Percentiles rank a stretch among this genome's conserved stretches.
These are phyloP conservation scores for Cenchrus purpureus DNA, from an alignment of 176 grass and related monocot species.

Conservation along the genomic window DNA sequence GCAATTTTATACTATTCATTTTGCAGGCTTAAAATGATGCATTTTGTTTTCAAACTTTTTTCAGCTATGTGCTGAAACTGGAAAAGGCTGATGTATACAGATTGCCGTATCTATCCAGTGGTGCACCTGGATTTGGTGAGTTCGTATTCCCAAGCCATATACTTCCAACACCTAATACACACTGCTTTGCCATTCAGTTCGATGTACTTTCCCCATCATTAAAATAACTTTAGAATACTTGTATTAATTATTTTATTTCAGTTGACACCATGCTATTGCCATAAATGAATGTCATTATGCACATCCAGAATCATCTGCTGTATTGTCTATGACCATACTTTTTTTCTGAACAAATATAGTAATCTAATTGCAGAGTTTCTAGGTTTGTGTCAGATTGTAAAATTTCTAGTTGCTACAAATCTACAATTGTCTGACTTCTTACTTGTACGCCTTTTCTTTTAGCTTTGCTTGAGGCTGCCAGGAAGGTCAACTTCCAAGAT, in stretches of 20 bases:
- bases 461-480: conserved; percentile 96
- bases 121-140: conserved; percentile 95
- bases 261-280: conserved; percentile 6
- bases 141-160: conserved; percentile 18
- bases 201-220: not conserved
- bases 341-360: conserved; percentile 16
- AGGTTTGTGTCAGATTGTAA: not conserved
- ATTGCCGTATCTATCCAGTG: conserved; percentile 85
- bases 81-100: conserved; percentile 96
- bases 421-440: conserved; percentile 23
- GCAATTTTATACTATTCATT: conserved; percentile 20
- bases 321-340: not conserved
- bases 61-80: conserved; percentile 87
- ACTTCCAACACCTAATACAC: not conserved
- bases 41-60: conserved; percentile 26
- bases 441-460: conserved; percentile 5
- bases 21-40: not conserved
- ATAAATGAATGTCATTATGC: not conserved
- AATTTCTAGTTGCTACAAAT: conserved; percentile 3
- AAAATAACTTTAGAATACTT: not conserved
- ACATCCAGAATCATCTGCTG: not conserved
- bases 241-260: not conserved
- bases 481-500: conserved; percentile 78
- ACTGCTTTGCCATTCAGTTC: conserved; percentile 7
- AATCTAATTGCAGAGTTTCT: conserved; percentile 6